Evolutionary conservation across 2,329 filamentous ascomycete species (phyloP).

Genomic region (Sporothrix phasma): DNA sequence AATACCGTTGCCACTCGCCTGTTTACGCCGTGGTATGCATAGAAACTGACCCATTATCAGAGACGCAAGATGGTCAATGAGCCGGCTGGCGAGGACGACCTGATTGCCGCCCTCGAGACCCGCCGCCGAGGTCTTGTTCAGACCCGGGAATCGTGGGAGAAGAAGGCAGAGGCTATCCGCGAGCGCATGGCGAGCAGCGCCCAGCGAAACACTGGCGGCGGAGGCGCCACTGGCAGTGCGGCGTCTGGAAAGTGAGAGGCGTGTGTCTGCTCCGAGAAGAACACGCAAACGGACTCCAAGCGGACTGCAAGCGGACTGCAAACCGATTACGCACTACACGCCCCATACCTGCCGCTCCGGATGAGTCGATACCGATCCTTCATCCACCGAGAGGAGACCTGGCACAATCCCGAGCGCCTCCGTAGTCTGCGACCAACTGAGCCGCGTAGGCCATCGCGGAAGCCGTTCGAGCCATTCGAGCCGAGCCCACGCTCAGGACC

Average conservation of each 20-base stretch:
- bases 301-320: too few species aligned
- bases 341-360: not conserved
- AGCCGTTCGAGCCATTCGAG: not conserved
- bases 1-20: not conserved
- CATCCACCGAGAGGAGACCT: not conserved
- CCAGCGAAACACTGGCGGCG: not conserved
- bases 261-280: not conserved
- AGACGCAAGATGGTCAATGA: constrained; percentile 19
- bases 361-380: not conserved
- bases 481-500: not conserved
- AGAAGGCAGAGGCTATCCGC: constrained; percentile 24
- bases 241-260: constrained; percentile 12
- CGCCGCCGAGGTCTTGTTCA: constrained; percentile 21
- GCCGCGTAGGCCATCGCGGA: too few species aligned
- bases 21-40: not conserved
- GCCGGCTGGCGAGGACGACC: constrained; percentile 21
- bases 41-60: not conserved
- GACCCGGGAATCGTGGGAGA: constrained; percentile 23
- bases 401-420: not conserved
- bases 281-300: too few species aligned
- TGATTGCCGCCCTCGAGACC: constrained; percentile 25
- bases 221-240: not conserved
- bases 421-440: not conserved
- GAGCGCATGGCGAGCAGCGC: constrained; percentile 21
- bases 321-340: not conserved